Evolutionary conservation across 1,139 yeast species (phyloP), one percentile per base, ranked within the genome.

Genomic region (Saccharomyces pastorianus): DNA sequence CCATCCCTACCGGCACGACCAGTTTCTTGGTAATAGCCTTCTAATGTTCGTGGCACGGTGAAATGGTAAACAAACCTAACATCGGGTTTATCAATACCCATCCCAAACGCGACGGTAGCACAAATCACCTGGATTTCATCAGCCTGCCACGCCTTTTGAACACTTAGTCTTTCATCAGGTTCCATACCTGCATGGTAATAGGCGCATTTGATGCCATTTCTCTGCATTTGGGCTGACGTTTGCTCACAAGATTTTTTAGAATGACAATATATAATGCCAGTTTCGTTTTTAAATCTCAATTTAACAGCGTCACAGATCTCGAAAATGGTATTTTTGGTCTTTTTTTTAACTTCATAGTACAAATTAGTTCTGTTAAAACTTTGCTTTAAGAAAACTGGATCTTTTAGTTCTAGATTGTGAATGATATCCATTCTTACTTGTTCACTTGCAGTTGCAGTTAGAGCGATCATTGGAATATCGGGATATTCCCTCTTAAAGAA

Each of bases 1-100:
- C 98, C 97, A 73, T 93, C 99, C 71, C 99, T 81, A 4, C 99
- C 99, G 2, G 98, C 99, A 70, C 99, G 83, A n/a, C 99, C 99
- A 1, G 98, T 90, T 69, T 93, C 99, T 71, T 93, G 99, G 64
- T 93, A 93, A 67, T 93, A 93, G 0, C 98, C 98, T 72, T 93
- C 99, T 57, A 93, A 73, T 51, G 90, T 88, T 64, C 96, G 75
- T 0, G 99, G 98, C 41, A 93, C 74, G n/a, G 91, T 87, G 57
- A 85, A 76, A 71, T 93, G 99, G 51, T 88, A 83, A 3, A 93
- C 98, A 74, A 80, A 91, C 53, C 99, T 73, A 8, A 93, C 99
- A 70, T 93, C 95, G 0, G 97, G 89, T 68, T 93, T 93, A 72
- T 93, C 99, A 56, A 93, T 93, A 53, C 99, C 99, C 98, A 93